Base-by-base conservation (phyloP, 345 rosid species). In the Atalantia buxifolia region DNA sequence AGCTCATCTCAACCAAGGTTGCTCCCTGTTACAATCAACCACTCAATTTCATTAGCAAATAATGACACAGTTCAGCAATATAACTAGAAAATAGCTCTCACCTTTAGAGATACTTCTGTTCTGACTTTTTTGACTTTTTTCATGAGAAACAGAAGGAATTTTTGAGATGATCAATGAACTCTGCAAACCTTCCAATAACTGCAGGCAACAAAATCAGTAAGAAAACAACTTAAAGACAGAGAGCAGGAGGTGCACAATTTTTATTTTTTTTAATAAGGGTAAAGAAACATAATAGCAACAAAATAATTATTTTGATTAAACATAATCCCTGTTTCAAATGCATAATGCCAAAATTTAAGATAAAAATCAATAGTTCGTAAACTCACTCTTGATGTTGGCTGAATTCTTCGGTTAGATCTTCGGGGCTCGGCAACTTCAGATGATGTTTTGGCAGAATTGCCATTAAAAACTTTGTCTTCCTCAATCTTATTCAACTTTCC, bases 381-480 rank as follows among this genome's bases (percentile, higher is more conserved):
- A n/a, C 98, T 88, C 85, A 94, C 99, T 82, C 96, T 91, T 65
- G 98, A 97, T 22, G 99, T 97, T 74, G 99, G 99, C 87, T 93
- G 98, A 81, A 97, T 97, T 85, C 91, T 90, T 67, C 98, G 97
- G 65, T 79, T 82, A 69, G 98, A 97, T 84, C 99, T 88, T n/a
- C 99, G 96, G 42, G 96, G 98, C 85, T 92, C 99, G 69, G 68
- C 74, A 56, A 64, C 80, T 22, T 89, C 93, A 71, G 85, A 59
- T 55, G 81, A 60, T 63, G 86, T 40, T 72, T 88, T 89, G 53
- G 83, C 69, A 69, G 90, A 78, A 77, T 78, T 75, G 56, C 79
- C 84, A 77, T 69, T 82, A 33, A 84, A 68, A 48, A 79, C 79
- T 82, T 86, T 87, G 22, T 83, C 88, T 82, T 89, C 97, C 55